Percentiles rank a stretch among this genome's conserved stretches.
Conservation (phyloP, 495 filamentous ascomycete genomes). For the Penicillium paxilli region DNA sequence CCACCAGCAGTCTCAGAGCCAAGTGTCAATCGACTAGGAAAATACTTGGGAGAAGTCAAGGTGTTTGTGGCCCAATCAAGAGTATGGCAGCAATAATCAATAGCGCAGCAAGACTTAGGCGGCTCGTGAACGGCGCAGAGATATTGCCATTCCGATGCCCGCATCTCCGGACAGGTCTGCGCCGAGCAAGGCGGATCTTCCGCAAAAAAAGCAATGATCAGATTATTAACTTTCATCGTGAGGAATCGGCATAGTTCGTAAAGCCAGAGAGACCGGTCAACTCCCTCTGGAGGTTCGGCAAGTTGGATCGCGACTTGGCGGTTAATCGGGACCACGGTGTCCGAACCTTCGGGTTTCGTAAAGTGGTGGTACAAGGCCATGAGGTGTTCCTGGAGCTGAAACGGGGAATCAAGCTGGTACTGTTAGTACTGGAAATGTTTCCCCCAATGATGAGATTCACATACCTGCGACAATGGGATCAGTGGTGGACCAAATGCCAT, state of each 20-base stretch:
- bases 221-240: constrained; percentile 85
- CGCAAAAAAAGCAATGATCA: constrained; percentile 89
- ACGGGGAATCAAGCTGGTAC: constrained; percentile 82
- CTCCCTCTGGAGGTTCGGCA: constrained; percentile 72
- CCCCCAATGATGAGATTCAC: constrained; percentile 14
- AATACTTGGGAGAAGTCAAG: constrained; percentile 85
- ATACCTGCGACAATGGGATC: constrained; percentile 77
- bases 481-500: constrained; percentile 91
- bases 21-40: constrained; percentile 82
- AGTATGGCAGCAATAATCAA: constrained; percentile 98
- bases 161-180: constrained; percentile 93
- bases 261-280: constrained; percentile 88
- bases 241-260: constrained; percentile 97
- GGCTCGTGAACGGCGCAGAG: constrained; percentile 96
- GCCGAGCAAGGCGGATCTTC: constrained; percentile 85
- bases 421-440: constrained; percentile 19
- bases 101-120: constrained; percentile 93
- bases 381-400: constrained; percentile 97
- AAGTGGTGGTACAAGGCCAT: constrained; percentile 83
- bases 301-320: constrained; percentile 70
- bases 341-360: constrained; percentile 62
- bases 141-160: constrained; percentile 97
- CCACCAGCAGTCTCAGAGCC: constrained; percentile 63
- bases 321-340: constrained; percentile 63
- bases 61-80: constrained; percentile 95